These are phyloP conservation scores for Podosphaera aphanis DNA, from an alignment of 2,329 filamentous ascomycete species.

Conservation along the genomic window DNA sequence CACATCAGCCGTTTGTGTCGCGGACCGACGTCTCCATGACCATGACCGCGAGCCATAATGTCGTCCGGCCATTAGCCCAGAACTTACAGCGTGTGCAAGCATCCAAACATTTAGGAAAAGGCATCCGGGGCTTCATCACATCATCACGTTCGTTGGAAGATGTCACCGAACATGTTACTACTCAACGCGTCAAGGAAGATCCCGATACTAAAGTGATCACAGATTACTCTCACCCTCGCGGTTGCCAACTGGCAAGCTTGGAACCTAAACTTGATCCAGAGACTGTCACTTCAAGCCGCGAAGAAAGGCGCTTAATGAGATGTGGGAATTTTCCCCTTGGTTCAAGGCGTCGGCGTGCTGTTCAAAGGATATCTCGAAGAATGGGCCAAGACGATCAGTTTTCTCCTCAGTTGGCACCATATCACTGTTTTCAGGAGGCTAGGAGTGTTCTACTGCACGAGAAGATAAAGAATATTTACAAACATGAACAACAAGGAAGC, in stretches of 20 bases:
- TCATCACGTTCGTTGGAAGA: conserved; percentile 18
- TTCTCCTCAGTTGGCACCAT: conserved; percentile 83
- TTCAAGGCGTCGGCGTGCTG: conserved; percentile 60
- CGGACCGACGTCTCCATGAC: conserved; percentile 8
- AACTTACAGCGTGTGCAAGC: conserved; percentile 23
- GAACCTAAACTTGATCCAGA: conserved; percentile 38
- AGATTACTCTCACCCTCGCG: no score
- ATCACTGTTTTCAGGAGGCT: conserved; percentile 95
- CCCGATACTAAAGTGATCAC: no score
- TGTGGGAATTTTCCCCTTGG: conserved; percentile 51
- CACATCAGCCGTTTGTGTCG: no score
- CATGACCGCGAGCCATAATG: conserved; percentile 38
- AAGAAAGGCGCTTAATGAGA: conserved; percentile 45
- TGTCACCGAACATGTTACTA: conserved; percentile 17
- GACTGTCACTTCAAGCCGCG: conserved; percentile 37
- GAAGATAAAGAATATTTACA: conserved; percentile 53
- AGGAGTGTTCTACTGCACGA: conserved; percentile 61
- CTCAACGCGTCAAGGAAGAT: conserved; percentile 14
- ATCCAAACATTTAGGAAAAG: conserved; percentile 8
- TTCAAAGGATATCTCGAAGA: conserved; percentile 34
- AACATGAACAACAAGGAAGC: conserved; percentile 44
- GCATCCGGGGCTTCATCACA: conserved; percentile 13
- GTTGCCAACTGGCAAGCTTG: no score
- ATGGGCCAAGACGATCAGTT: no score
- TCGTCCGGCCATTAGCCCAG: conserved; percentile 30